Conservation (phyloP, 768 basidiomycete species). For the Suillus clintonianus region DNA sequence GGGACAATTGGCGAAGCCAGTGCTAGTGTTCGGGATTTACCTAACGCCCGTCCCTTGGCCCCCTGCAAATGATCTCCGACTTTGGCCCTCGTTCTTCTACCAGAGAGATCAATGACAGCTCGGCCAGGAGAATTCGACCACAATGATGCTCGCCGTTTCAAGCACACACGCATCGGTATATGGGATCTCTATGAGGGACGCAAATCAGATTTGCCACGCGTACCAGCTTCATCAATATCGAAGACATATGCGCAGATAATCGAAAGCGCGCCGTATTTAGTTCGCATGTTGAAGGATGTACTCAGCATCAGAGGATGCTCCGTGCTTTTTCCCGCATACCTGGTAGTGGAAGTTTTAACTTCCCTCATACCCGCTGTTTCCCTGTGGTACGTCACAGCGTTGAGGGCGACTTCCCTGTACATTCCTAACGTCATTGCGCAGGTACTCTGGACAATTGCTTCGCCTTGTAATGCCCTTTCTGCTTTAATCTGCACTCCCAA, state of each 20-base stretch:
- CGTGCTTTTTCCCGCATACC: slow-evolving; percentile 49
- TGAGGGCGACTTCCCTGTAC: neutral
- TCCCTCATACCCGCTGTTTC: slow-evolving; percentile 64
- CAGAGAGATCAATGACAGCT: neutral
- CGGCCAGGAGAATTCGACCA: neutral
- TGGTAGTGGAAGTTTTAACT: slow-evolving; percentile 41
- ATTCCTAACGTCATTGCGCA: slow-evolving; percentile 17
- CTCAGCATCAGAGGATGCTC: slow-evolving; percentile 52
- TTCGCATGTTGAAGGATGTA: slow-evolving; percentile 67
- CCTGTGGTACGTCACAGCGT: slow-evolving; percentile 49
- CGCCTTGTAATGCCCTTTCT: slow-evolving; percentile 48
- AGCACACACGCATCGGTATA: slow-evolving; percentile 52
- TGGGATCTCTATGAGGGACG: slow-evolving; percentile 75
- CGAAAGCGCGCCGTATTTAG: slow-evolving; percentile 58
- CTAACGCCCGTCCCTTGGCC: neutral
- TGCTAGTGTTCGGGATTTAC: neutral
- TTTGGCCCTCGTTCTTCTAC: neutral
- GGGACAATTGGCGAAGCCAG: no score
- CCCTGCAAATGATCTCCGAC: no score
- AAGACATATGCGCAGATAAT: slow-evolving; percentile 49
- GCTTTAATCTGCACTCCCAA: slow-evolving; percentile 8
- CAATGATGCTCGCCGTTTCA: neutral
- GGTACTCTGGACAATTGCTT: slow-evolving; percentile 71
- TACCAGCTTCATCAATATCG: slow-evolving; percentile 45
- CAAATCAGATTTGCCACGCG: slow-evolving; percentile 35